Base-by-base conservation (phyloP, 2,329 filamentous ascomycete species). In the Arthrobotrys conoides region DNA sequence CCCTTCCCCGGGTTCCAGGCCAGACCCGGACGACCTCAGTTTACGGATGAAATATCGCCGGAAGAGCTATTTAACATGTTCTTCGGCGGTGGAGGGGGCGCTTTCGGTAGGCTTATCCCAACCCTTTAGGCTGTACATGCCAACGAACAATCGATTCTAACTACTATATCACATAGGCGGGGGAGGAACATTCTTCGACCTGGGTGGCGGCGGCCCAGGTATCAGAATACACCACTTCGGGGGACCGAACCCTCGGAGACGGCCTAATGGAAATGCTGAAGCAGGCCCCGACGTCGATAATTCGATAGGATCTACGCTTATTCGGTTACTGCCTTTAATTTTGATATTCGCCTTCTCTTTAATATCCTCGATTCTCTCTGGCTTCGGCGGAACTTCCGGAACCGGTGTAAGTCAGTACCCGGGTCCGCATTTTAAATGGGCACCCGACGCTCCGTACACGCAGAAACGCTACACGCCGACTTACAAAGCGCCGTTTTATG, bases 51-150 rank as follows among this genome's bases (percentile, higher is more conserved):
- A 84, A 93, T 99, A 82, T 97, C 92, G 69, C 94, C 96, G 0
- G 96, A 99, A 85, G 96, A 99, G 85, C 89, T 99, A 87, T 99
- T 99, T 86, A 91, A 95, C 83, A 90, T 95, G 80, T 99, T 99
- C 88, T 99, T 99, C 86, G 93, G 93, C 59, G 94, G 92, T 49
- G 91, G 88, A 8, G 85, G 85, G 82, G 72, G 66, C 8, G 88
- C 89, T 59, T 90, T 91, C 75, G 90, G 90, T 67, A 75, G 33
- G 88, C 93, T 83, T 91, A 9, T 16, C 22, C n/a, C n/a, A 8
- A 20, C 92, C 86, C 89, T n/a, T 84, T n/a, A 59, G 18, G 36
- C 36, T 30, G 16, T 10, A 51, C 48, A 51, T 24, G 27, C 16
- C 38, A 36, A 30, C n/a, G 14, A 59, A 18, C 22, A 53, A 46